Conservation (phyloP, 2,329 filamentous ascomycete species). For the Penicillium frequentans region DNA sequence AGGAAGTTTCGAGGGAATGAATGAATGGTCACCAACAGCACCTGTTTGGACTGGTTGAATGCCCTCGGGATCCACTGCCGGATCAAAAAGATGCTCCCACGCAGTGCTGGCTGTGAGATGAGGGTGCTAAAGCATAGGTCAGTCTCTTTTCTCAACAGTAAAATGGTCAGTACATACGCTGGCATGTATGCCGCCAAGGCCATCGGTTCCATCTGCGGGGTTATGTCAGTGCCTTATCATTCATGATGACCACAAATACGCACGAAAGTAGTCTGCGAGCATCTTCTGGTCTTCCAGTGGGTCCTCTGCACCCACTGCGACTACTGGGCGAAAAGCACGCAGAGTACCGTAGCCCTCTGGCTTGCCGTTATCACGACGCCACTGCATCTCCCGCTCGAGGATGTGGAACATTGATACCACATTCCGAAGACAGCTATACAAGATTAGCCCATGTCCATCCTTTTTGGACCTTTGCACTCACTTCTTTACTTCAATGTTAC, state of each 20-base stretch:
- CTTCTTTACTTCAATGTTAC: conserved; percentile 87
- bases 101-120: conserved; percentile 72
- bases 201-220: conserved; percentile 68
- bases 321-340: conserved; percentile 71
- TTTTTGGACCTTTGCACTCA: conserved; percentile 35
- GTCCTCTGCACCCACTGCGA: conserved; percentile 83
- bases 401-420: conserved; percentile 88
- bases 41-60: conserved; percentile 49
- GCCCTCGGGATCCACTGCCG: conserved; percentile 41
- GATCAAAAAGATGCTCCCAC: conserved; percentile 69
- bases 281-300: conserved; percentile 81
- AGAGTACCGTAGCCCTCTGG: conserved; percentile 72
- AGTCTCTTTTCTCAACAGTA: neutral
- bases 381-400: conserved; percentile 82
- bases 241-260: conserved; percentile 30
- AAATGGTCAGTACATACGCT: conserved; percentile 34
- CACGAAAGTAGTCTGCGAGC: conserved; percentile 85
- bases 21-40: conserved; percentile 52
- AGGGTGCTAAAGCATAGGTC: conserved; percentile 55
- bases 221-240: conserved; percentile 1
- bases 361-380: conserved; percentile 70
- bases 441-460: conserved; percentile 1
- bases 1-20: conserved; percentile 70
- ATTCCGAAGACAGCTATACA: conserved; percentile 75
- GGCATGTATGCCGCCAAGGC: conserved; percentile 71